Conservation (phyloP, 257 asterid species). For the Marsdenia floribunda region DNA sequence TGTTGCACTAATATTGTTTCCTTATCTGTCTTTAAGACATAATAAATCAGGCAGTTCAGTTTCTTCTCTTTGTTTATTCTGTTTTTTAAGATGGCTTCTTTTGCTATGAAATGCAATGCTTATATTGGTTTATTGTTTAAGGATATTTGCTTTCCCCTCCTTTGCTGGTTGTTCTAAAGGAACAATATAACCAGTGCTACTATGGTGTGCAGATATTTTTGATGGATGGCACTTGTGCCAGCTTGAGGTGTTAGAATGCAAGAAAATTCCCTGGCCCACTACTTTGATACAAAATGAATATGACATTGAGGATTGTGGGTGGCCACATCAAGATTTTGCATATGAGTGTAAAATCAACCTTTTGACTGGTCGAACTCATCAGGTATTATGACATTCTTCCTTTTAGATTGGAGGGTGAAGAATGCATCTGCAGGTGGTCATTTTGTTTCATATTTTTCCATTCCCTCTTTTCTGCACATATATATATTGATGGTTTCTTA, state of each 20-base stretch:
- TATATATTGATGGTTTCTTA: background rate
- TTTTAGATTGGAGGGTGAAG: background rate
- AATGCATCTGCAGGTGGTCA: background rate
- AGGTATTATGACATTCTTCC: slow-evolving; percentile 38
- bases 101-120: background rate
- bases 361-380: slow-evolving; percentile 90
- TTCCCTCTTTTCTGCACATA: background rate
- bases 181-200: background rate
- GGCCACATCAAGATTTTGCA: slow-evolving; percentile 69
- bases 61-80: background rate
- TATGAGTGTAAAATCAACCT: slow-evolving; percentile 86
- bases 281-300: slow-evolving; percentile 31
- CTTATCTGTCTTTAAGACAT: background rate
- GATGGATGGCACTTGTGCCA: slow-evolving; percentile 74
- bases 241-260: slow-evolving; percentile 93
- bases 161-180: background rate
- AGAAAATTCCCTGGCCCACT: slow-evolving; percentile 80
- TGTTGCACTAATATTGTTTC: background rate
- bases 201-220: slow-evolving; percentile 47
- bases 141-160: background rate
- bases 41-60: background rate
- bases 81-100: background rate
- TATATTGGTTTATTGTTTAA: background rate
- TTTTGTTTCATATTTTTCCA: background rate
- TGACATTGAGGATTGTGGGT: slow-evolving; percentile 63